Evolutionary conservation across 768 basidiomycete genomes (phyloP).

Genomic region (Tulasnella sp.): DNA sequence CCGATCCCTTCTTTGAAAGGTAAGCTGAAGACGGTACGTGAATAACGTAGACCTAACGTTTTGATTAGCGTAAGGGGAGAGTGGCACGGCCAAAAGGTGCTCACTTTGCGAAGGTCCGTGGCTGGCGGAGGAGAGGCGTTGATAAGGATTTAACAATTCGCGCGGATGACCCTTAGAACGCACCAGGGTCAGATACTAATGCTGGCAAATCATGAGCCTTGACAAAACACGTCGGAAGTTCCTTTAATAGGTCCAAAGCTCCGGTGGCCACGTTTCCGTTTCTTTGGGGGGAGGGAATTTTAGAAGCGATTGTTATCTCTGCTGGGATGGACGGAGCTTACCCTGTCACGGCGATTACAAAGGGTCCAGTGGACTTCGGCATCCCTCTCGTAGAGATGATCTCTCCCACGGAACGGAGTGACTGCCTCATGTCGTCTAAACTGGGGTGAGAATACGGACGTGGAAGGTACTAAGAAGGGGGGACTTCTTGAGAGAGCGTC

Average conservation of each 20-base stretch:
- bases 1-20: constrained; percentile 55
- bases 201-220: constrained; percentile 53
- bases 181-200: constrained; percentile 55
- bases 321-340: constrained; percentile 38
- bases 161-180: constrained; percentile 27
- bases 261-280: constrained; percentile 81
- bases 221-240: constrained; percentile 64
- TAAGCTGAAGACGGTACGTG: constrained; percentile 62
- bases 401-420: constrained; percentile 56
- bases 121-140: constrained; percentile 40
- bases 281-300: constrained; percentile 42
- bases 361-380: constrained; percentile 64
- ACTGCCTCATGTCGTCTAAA: constrained; percentile 51
- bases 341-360: constrained; percentile 82
- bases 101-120: constrained; percentile 57
- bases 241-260: constrained; percentile 63
- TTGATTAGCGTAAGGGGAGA: not conserved
- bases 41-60: constrained; percentile 66
- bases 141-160: not conserved
- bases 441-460: constrained; percentile 72
- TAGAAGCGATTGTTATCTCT: constrained; percentile 16
- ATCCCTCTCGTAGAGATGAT: constrained; percentile 56
- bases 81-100: not conserved
- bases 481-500: not conserved
- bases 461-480: constrained; percentile 57